A percentile compares a stretch with the other conserved stretches of the same genome.
Conservation (phyloP, 257 asterid species). For the Przewalskia tangutica region DNA sequence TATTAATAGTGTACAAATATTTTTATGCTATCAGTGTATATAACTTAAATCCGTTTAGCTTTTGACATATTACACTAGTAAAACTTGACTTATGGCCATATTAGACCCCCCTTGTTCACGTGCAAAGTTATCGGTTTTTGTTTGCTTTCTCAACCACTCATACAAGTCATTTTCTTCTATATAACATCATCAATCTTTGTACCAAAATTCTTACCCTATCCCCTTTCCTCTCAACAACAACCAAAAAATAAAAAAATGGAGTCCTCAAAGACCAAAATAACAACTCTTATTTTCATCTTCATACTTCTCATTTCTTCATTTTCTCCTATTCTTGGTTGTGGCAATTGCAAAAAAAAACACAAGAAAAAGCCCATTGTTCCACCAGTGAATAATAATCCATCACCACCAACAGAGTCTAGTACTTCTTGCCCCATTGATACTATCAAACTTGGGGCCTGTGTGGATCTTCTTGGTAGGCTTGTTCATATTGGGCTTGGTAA, state of each 20-base stretch:
- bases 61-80: background rate
- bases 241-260: conserved; percentile 33
- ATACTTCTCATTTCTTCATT: conserved; percentile 34
- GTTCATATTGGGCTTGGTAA: conserved; percentile 64
- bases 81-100: background rate
- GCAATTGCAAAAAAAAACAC: conserved; percentile 30
- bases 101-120: background rate
- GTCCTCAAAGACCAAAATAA: conserved; percentile 3
- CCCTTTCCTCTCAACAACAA: background rate
- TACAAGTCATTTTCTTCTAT: background rate
- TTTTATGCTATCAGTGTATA: background rate
- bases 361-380: conserved; percentile 14
- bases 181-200: background rate
- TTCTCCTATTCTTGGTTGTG: conserved; percentile 40
- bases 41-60: background rate
- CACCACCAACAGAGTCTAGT: conserved; percentile 2
- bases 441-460: conserved; percentile 73
- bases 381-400: background rate
- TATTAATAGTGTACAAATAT: too few species aligned
- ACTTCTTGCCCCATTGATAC: conserved; percentile 64
- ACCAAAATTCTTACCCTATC: conserved; percentile 8
- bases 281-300: conserved; percentile 45
- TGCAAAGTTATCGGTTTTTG: conserved; percentile 8
- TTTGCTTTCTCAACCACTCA: conserved; percentile 11
- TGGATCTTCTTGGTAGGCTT: conserved; percentile 64